Evolutionary conservation across 2,329 filamentous ascomycete genomes (phyloP).

Genomic region (Lachnellula arida): DNA sequence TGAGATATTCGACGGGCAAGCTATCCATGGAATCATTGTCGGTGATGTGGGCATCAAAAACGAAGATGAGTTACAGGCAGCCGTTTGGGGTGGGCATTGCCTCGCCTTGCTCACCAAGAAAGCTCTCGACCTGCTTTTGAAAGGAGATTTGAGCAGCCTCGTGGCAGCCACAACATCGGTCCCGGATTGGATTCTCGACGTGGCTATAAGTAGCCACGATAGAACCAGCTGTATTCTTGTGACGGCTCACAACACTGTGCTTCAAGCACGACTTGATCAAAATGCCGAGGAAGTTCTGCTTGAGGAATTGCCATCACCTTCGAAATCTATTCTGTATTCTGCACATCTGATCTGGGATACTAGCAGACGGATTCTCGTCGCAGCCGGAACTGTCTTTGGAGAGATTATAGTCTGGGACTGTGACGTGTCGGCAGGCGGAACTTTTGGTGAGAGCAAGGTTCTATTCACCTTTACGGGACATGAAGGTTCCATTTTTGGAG

Average conservation of each 20-base stretch:
- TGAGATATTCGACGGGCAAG: constrained; percentile 60
- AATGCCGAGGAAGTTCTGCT: constrained; percentile 33
- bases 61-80: constrained; percentile 32
- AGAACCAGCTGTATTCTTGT: constrained; percentile 53
- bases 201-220: constrained; percentile 45
- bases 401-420: constrained; percentile 90
- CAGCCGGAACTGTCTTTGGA: constrained; percentile 89
- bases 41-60: constrained; percentile 16
- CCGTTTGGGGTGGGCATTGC: constrained; percentile 68
- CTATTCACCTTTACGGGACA: constrained; percentile 61
- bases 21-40: constrained; percentile 68
- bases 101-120: constrained; percentile 35
- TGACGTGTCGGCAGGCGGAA: constrained; percentile 30
- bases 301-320: constrained; percentile 55
- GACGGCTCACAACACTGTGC: constrained; percentile 82
- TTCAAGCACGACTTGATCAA: constrained; percentile 41
- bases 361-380: constrained; percentile 60
- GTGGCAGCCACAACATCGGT: constrained; percentile 40
- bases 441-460: constrained; percentile 36
- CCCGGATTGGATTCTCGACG: constrained; percentile 76
- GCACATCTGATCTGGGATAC: constrained; percentile 66
- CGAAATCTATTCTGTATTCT: constrained; percentile 83
- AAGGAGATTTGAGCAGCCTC: constrained; percentile 12
- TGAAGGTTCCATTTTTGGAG: constrained; percentile 90
- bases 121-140: constrained; percentile 14